Percentiles rank a stretch among this genome's conserved stretches.
Conservation (phyloP, 345 rosid species). For the Lepidium aucheri region DNA sequence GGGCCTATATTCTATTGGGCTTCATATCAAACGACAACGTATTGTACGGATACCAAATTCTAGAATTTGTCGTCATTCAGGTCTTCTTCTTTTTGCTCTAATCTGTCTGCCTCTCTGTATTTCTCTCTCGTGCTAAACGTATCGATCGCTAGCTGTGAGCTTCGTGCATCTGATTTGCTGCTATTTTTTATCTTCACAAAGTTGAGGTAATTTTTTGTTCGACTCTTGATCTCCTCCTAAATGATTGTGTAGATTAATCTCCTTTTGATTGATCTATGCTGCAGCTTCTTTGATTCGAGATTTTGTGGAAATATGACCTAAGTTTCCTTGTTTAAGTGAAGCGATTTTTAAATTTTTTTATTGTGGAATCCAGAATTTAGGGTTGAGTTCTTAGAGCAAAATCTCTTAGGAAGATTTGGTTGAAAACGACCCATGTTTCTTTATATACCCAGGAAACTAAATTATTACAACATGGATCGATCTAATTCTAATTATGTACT, state of each 20-base stretch:
- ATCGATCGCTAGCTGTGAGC: conserved; percentile 18
- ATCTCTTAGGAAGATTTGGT: conserved; percentile 4
- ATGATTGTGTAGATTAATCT: background rate
- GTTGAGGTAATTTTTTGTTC: conserved; percentile 8
- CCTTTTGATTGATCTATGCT: background rate
- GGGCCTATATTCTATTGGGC: conserved; percentile 18
- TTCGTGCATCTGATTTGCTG: conserved; percentile 15
- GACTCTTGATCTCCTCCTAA: background rate
- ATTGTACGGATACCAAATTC: conserved; percentile 30
- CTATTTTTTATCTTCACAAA: conserved; percentile 5
- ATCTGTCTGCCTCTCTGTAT: background rate
- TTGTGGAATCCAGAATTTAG: background rate
- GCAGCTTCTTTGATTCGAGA: background rate
- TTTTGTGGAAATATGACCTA: conserved; percentile 8
- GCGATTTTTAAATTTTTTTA: background rate
- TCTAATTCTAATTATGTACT: background rate
- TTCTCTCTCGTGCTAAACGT: background rate
- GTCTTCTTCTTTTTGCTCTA: conserved; percentile 11
- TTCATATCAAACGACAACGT: conserved; percentile 11
- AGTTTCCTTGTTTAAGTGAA: background rate
- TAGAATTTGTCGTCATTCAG: conserved; percentile 32
- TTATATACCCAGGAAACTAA: background rate
- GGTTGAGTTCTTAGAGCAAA: background rate
- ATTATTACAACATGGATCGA: background rate
- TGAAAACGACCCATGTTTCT: conserved; percentile 4